Evolutionary conservation across 305 asterid genomes (phyloP).

Genomic region (Salvia sclarea): DNA sequence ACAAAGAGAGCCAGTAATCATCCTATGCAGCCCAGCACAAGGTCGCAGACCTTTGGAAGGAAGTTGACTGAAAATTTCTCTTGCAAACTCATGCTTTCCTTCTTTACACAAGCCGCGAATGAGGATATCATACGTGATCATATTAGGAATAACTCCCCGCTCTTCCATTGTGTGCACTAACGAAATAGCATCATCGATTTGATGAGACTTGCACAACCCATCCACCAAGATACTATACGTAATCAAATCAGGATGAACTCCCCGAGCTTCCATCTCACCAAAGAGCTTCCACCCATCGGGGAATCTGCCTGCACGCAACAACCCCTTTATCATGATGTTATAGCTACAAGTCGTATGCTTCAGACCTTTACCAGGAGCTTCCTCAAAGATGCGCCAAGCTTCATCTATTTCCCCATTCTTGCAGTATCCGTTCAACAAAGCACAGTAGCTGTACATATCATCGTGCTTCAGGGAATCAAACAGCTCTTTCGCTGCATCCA

Average conservation of each 20-base stretch:
- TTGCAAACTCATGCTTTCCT: constrained; percentile 15
- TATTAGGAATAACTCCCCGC: constrained; percentile 6
- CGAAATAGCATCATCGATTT: constrained; percentile 6
- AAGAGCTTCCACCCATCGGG: constrained; percentile 26
- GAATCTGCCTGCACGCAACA: background rate
- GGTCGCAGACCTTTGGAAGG: constrained; percentile 34
- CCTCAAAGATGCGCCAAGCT: background rate
- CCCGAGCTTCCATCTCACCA: constrained; percentile 16
- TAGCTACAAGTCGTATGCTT: background rate
- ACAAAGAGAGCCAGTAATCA: constrained; percentile 17
- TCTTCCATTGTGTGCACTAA: constrained; percentile 5
- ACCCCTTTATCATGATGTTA: background rate
- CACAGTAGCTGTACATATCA: background rate
- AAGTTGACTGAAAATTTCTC: constrained; percentile 26
- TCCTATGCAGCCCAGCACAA: constrained; percentile 1
- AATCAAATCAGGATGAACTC: background rate
- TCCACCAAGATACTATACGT: constrained; percentile 21
- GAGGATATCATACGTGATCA: constrained; percentile 7
- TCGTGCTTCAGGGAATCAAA: background rate
- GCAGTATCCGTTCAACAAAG: background rate
- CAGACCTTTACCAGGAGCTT: background rate
- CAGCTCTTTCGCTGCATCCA: background rate
- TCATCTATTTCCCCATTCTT: background rate
- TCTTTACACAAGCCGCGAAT: constrained; percentile 12
- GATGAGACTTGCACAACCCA: constrained; percentile 8